Evolutionary conservation across 1,284 basidiomycete species (phyloP), one percentile per base, ranked within the genome.

Genomic region (Cryptococcus sp.): DNA sequence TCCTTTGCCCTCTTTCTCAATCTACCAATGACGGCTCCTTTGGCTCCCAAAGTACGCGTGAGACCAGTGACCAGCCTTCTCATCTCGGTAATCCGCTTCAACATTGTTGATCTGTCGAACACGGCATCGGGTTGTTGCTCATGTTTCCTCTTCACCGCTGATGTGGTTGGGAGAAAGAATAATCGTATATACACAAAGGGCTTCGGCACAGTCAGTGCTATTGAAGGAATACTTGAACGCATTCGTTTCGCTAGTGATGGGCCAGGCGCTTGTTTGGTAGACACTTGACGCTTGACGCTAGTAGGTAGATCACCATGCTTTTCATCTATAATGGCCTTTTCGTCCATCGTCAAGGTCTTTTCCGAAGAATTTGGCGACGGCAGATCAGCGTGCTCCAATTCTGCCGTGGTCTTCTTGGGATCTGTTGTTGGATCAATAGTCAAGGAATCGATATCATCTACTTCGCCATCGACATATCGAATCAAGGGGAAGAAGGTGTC

Each of bases 401-500:
- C 37, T 1, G 55, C 60, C 15, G 60, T 54, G 3, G 60, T 58
- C 43, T 56, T 58, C 48, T 61, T 71, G 26, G 55, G 67, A 52
- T 69, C 65, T 22, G 58, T 61, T 5, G 72, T 66, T 16, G 78
- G 78, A 52, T 79, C 76, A 45, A 78, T 84, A 13, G 92, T 85
- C 39, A 90, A 77, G 16, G 83, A 81, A 65, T 95, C 91, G 51
- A 96, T 86, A 25, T 86, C 85, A 56, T 86, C 82, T 0, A 92
- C 87, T 70, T 96, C 93, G 50, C 83, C 83, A 71, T 93, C 92
- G 46, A 97, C 87, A 57, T 87, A 87, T 54, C 88, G 84, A 49
- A 95, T 81, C 55, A 93, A 82, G 1, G 94, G 93, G 76, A 93
- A 92, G 79, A 96, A 96, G 1, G 91, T 87, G 73, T 98, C 94